Conservation (phyloP, 768 basidiomycete genomes). For the Auriscalpium microsporum region DNA sequence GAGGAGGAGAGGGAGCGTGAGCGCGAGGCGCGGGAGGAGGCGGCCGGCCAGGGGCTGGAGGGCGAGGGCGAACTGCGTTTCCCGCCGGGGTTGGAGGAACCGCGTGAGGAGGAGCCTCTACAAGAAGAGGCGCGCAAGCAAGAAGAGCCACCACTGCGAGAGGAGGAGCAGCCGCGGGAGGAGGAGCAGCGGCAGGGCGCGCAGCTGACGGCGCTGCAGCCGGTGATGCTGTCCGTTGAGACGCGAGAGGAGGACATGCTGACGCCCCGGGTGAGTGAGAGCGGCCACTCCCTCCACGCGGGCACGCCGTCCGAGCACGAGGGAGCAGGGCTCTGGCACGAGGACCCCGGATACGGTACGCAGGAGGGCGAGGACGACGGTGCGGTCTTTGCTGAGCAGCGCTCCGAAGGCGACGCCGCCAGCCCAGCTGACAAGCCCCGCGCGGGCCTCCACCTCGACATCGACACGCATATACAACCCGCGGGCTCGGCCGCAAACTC, state of each 20-base stretch:
- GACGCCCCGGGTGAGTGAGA: neutral
- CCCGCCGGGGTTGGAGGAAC: constrained; percentile 9
- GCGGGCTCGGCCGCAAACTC: too few species aligned
- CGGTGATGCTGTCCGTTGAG: constrained; percentile 1
- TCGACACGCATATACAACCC: too few species aligned
- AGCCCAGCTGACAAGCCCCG: too few species aligned
- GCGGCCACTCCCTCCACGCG: neutral
- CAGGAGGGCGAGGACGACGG: constrained; percentile 12
- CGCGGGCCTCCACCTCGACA: too few species aligned
- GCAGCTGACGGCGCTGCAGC: constrained; percentile 6
- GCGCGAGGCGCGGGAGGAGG: constrained; percentile 7
- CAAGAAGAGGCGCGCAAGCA: too few species aligned
- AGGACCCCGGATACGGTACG: constrained; percentile 13
- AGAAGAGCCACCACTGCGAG: too few species aligned
- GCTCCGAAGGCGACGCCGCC: neutral
- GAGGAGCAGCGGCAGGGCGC: neutral
- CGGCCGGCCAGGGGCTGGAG: constrained; percentile 7
- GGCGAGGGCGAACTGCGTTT: constrained; percentile 7
- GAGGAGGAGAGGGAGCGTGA: constrained; percentile 4
- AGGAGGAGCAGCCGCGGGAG: neutral
- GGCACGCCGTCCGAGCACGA: neutral
- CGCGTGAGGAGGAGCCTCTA: neutral
- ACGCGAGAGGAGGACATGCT: neutral
- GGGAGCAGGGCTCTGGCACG: neutral
- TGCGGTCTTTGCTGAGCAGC: neutral